phyloP scores from a whole-genome alignment of 1,284 basidiomycete species.

The Cutaneotrichosporon curvatum region DNA sequence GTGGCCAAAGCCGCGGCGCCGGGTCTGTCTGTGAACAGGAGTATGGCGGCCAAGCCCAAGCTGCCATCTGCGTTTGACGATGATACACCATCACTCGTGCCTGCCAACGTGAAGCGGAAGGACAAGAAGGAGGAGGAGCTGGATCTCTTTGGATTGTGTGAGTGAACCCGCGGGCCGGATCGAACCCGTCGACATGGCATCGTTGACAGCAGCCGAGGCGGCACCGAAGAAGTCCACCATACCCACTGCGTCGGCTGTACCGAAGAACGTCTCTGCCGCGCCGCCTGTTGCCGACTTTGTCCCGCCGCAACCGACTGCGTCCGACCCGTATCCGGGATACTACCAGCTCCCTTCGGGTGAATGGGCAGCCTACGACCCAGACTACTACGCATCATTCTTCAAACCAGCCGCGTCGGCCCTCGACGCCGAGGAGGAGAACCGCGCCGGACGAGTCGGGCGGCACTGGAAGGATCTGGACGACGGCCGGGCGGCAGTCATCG shows the following conservation, averaged over 20 bases:
- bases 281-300: conserved; percentile 53
- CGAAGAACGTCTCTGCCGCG: conserved; percentile 35
- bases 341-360: conserved; percentile 71
- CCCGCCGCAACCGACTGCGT: conserved; percentile 64
- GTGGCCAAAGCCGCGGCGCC: conserved; percentile 15
- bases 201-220: conserved; percentile 10
- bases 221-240: conserved; percentile 1
- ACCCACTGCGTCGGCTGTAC: conserved; percentile 16
- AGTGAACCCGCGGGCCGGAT: conserved; percentile 8
- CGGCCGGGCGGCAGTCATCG: conserved; percentile 21
- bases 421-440: conserved; percentile 7
- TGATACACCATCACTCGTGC: conserved; percentile 11
- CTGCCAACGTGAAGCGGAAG: conserved; percentile 16
- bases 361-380: conserved; percentile 69
- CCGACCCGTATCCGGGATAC: conserved; percentile 79
- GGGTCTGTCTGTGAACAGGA: conserved; percentile 26
- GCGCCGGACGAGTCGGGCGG: conserved; percentile 22
- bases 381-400: conserved; percentile 65
- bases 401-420: neutral
- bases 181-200: neutral
- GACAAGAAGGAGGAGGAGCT: conserved; percentile 18
- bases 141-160: conserved; percentile 43
- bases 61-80: conserved; percentile 18
- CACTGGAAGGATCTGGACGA: conserved; percentile 39
- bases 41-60: conserved; percentile 22